Evolutionary conservation across 192 early-diverging fungal species (phyloP), one percentile per base, ranked within the genome.

Genomic region (Gonapodya prolifera): DNA sequence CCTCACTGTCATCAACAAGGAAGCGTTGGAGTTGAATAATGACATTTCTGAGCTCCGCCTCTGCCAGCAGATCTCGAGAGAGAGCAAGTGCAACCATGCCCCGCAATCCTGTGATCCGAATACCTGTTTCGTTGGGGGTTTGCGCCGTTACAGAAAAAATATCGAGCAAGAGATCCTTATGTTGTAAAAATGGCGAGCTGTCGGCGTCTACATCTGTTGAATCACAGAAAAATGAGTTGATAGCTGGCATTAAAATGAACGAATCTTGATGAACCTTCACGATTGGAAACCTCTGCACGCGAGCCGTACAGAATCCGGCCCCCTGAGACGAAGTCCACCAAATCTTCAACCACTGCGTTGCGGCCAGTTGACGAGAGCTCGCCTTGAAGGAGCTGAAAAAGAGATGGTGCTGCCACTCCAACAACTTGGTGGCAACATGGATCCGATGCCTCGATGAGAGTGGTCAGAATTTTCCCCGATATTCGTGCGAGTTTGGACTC

Each of bases 401-500:
- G 35, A 1, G 28, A 31, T 69, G 73, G 35, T 36, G 70, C 32
- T 2, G 77, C 69, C 18, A 34, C 35, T 23, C 45, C 34, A 1
- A 77, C 69, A 32, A 80, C 75, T 18, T 75, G 33, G 35, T 76
- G 34, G 61, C 76, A 80, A 34, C 45, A 36, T 74, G 78, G 33
- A 77, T 82, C 80, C 0, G 75, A 85, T 32, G 84, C 75, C 0
- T 75, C 75, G 1, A 82, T 80, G 16, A 76, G 79, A 30, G 81
- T 73, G 23, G 76, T 35, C 33, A 85, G 73, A 61, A 85, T 79
- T 36, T 82, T 84, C 28, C 81, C 83, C 35, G 80, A 77, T 23
- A 76, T 70, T 79, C 77, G 79, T 0, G 76, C 81, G 70, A 83
- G 83, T 36, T 83, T 83, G 31, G 82, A 61, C 36, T 85, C 84